Conservation (phyloP, 1,284 basidiomycete species). For the Sparassis latifolia region DNA sequence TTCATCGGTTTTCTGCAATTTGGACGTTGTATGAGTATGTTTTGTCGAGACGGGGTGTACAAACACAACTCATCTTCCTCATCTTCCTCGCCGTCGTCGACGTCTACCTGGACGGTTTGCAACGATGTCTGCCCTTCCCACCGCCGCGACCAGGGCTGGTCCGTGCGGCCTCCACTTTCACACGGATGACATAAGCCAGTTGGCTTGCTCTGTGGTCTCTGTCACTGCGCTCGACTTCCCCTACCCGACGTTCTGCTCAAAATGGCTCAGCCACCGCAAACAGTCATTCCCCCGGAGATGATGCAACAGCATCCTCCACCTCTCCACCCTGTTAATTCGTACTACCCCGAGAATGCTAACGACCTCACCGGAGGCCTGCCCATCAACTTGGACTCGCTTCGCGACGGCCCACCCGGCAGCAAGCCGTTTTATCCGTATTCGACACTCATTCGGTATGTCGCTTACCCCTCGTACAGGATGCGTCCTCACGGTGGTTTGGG, state of each 20-base stretch:
- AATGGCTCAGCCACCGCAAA: slow-evolving; percentile 33
- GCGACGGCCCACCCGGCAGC: slow-evolving; percentile 76
- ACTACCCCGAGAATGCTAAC: slow-evolving; percentile 64
- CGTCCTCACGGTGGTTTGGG: background rate
- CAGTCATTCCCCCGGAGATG: slow-evolving; percentile 39
- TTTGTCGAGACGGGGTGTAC: slow-evolving; percentile 32
- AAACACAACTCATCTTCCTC: slow-evolving; percentile 16
- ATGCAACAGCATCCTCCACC: slow-evolving; percentile 27
- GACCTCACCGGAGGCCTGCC: slow-evolving; percentile 76
- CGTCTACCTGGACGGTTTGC: slow-evolving; percentile 1
- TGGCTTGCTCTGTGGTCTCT: slow-evolving; percentile 16
- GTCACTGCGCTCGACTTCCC: slow-evolving; percentile 8
- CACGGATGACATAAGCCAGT: slow-evolving; percentile 29
- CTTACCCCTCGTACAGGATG: slow-evolving; percentile 2
- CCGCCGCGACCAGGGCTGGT: slow-evolving; percentile 17
- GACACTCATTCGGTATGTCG: slow-evolving; percentile 67
- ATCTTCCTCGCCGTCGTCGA: slow-evolving; percentile 14
- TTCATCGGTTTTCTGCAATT: slow-evolving; percentile 67
- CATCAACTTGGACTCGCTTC: slow-evolving; percentile 75
- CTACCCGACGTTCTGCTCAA: background rate
- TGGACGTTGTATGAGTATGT: slow-evolving; percentile 58
- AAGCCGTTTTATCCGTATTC: slow-evolving; percentile 86
- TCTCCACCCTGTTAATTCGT: slow-evolving; percentile 42
- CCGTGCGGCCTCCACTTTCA: slow-evolving; percentile 28
- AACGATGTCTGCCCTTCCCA: slow-evolving; percentile 4